Conservation (phyloP, 805 yeast genomes). For the Candida broadrunensis region DNA sequence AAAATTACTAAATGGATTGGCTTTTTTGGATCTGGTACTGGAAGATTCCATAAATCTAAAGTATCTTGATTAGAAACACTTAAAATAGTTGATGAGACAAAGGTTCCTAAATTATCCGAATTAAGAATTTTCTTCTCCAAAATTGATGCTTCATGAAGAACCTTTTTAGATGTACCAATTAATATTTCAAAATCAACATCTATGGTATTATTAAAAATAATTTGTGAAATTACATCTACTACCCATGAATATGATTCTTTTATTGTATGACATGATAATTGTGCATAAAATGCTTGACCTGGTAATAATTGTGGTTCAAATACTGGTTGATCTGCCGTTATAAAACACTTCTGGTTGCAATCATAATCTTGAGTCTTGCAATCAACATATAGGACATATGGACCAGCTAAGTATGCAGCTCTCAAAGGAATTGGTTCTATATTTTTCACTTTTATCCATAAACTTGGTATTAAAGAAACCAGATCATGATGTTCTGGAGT, state of each 20-base stretch:
- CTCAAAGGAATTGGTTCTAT: conserved; percentile 68
- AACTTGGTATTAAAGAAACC: conserved; percentile 13
- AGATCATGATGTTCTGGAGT: conserved; percentile 24
- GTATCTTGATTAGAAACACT: conserved; percentile 58
- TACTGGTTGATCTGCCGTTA: conserved; percentile 75
- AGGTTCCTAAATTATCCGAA: conserved; percentile 26
- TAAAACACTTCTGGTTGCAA: conserved; percentile 49
- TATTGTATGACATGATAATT: conserved; percentile 62
- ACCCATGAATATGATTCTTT: conserved; percentile 66
- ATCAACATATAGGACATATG: conserved; percentile 82
- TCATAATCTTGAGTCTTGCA: conserved; percentile 66
- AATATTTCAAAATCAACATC: conserved; percentile 64
- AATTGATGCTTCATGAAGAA: conserved; percentile 27
- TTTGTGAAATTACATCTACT: conserved; percentile 77
- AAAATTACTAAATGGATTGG: conserved; percentile 82
- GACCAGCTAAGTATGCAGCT: conserved; percentile 88
- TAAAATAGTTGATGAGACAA: conserved; percentile 26
- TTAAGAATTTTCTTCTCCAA: conserved; percentile 17
- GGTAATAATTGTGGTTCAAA: conserved; percentile 72
- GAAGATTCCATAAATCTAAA: conserved; percentile 70
- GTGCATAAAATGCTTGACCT: conserved; percentile 59
- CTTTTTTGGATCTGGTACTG: conserved; percentile 40
- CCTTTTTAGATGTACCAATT: conserved; percentile 46
- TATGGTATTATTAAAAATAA: conserved; percentile 67
- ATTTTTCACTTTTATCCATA: conserved; percentile 65